Evolutionary conservation across 805 yeast genomes (phyloP), one percentile per base, ranked within the genome.

Genomic region (Candida wancherniae): DNA sequence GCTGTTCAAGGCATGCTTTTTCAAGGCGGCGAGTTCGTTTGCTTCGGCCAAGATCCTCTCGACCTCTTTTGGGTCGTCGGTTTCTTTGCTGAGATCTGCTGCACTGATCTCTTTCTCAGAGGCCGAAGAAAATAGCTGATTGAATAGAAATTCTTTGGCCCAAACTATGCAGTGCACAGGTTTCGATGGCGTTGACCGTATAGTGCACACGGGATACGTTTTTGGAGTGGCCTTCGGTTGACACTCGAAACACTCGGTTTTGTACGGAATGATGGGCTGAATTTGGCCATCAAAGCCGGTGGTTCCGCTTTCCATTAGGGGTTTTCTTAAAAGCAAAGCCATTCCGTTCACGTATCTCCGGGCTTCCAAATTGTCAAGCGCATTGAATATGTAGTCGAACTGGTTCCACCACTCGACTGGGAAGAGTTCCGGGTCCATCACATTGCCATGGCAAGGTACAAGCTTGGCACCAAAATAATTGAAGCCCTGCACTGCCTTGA

Each of bases 131-230:
- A 87, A 90, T 21, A 92, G 63, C 50, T 86, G 94, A 15, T 75
- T 69, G 51, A 92, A 87, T 30, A 92, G 59, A 50, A 85, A 94
- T 46, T 83, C 85, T 53, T 92, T 92, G 6, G 97, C 94, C 99
- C 99, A 92, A 1, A 94, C 95, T 15, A 92, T 80, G 55, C 96
- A 87, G 52, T 92, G 99, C 5, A 92, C 80, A 0, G 97, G 97
- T 51, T 84, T 87, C 0, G 95, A 84, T 0, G 99, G 99, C 0
- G 98, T 92, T 5, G 96, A 85, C 42, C 99, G 69, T 36, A 92
- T 92, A 0, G 98, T 92, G 55, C 99, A 92, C 1, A 92, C 96
- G 0, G 99, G 97, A 55, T 77, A 92, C 0, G 92, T 72, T 50
- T 84, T 87, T 5, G 97, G 95, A 0, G 94, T 79, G 21, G 78